A percentile compares a stretch with the other conserved stretches of the same genome.
phyloP scores from a whole-genome alignment of 257 asterid species.

The Jaltomata sinuosa region DNA sequence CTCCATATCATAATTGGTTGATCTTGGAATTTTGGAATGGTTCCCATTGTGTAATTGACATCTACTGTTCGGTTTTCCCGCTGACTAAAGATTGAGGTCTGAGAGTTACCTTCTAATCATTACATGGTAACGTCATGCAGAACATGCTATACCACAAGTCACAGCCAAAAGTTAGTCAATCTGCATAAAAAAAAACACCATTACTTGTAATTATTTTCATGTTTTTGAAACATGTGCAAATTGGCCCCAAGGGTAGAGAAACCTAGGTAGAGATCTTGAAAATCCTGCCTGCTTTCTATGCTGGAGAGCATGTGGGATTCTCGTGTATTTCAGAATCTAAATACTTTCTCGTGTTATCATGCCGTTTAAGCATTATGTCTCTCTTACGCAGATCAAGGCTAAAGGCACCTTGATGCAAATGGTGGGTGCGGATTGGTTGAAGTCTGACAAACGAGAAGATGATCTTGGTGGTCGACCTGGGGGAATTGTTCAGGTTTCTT shows the following conservation, averaged over 20 bases:
- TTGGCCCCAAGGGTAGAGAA: background rate
- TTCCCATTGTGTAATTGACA: background rate
- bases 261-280: background rate
- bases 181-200: background rate
- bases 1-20: background rate
- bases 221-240: background rate
- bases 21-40: background rate
- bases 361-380: background rate
- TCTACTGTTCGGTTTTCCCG: background rate
- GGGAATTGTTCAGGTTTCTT: constrained; percentile 81
- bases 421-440: constrained; percentile 99
- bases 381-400: constrained; percentile 54
- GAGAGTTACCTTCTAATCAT: background rate
- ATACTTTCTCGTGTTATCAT: background rate
- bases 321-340: background rate
- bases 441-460: constrained; percentile 95
- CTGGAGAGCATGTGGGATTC: background rate
- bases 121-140: background rate
- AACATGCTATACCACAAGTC: background rate
- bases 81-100: background rate
- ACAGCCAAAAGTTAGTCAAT: background rate
- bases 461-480: constrained; percentile 95
- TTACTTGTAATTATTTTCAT: background rate
- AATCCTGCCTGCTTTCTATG: background rate
- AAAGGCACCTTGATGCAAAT: constrained; percentile 91